Conservation (phyloP, 495 filamentous ascomycete species). For the Arthonia radiata region DNA sequence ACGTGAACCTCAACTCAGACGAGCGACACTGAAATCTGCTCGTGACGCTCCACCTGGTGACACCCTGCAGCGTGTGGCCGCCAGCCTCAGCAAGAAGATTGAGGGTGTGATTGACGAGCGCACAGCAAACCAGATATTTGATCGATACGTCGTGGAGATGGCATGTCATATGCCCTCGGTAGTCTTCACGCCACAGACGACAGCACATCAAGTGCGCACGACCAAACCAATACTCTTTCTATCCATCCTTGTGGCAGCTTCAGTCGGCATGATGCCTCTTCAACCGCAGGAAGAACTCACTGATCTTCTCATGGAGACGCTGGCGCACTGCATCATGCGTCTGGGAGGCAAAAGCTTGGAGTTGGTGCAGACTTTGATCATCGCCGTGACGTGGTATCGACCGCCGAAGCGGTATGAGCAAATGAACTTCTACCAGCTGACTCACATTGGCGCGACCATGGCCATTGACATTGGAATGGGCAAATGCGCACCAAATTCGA, state of each 20-base stretch:
- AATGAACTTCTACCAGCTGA: slow-evolving; percentile 73
- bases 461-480: slow-evolving; percentile 73
- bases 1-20: too few species aligned
- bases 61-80: too few species aligned
- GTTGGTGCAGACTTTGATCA: slow-evolving; percentile 54
- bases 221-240: slow-evolving; percentile 62
- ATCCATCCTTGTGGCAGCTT: slow-evolving; percentile 40
- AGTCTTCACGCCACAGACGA: slow-evolving; percentile 42
- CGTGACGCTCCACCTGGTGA: too few species aligned
- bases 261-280: slow-evolving; percentile 28
- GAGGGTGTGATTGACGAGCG: slow-evolving; percentile 35
- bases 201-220: slow-evolving; percentile 37
- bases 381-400: slow-evolving; percentile 56
- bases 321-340: slow-evolving; percentile 50
- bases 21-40: too few species aligned
- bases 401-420: slow-evolving; percentile 67
- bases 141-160: slow-evolving; percentile 44
- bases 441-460: slow-evolving; percentile 64
- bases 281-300: slow-evolving; percentile 33
- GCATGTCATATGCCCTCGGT: slow-evolving; percentile 51
- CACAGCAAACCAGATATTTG: slow-evolving; percentile 37
- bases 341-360: slow-evolving; percentile 68
- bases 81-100: slow-evolving; percentile 42
- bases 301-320: slow-evolving; percentile 42
- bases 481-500: slow-evolving; percentile 15